Base-by-base conservation (phyloP, 768 basidiomycete genomes). In the Tulasnella sp. region DNA sequence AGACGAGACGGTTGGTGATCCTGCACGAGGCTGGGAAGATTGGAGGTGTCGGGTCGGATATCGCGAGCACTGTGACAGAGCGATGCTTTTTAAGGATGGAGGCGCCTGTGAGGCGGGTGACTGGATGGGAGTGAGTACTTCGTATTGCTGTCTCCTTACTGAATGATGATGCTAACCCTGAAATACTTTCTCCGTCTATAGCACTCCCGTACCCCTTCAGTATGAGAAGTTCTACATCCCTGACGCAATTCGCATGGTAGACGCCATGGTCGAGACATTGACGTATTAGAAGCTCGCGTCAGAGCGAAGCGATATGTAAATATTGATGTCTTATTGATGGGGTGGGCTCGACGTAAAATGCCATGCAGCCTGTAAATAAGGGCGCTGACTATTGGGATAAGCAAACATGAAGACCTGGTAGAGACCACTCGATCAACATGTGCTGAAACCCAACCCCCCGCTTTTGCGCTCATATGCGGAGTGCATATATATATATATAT, bases 221-320 rank as follows among this genome's bases (percentile, higher is more conserved):
- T 96, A 81, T 65, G 92, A 97, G 73, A 92, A 89, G 71, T 94
- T 96, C 71, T 82, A 86, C 71, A 83, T 92, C 65, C 92, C 92
- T 0, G 92, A 96, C 68, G 76, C 85, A 1, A 75, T 97, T 63
- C 78, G 91, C 52, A 75, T 96, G 42, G 68, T 92, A 60, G 92
- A 94, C 66, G 86, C 82, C 22, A 73, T 93, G 10, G 76, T 93
- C 49, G 87, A 92, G 69, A 92, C 91, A 2, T 73, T 94, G 65
- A 70, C 76, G 25, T 94, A 68, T 62, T 71, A 62, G 55, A n/a
- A n/a, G n/a, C n/a, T n/a, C n/a, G n/a, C n/a, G n/a, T n/a, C n/a
- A n/a, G n/a, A n/a, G n/a, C n/a, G n/a, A n/a, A n/a, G n/a, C n/a
- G n/a, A n/a, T n/a, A n/a, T n/a, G n/a, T n/a, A n/a, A n/a, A n/a